Base-by-base conservation (phyloP, 306 rosid species). In the Cicer pinnatifidum region DNA sequence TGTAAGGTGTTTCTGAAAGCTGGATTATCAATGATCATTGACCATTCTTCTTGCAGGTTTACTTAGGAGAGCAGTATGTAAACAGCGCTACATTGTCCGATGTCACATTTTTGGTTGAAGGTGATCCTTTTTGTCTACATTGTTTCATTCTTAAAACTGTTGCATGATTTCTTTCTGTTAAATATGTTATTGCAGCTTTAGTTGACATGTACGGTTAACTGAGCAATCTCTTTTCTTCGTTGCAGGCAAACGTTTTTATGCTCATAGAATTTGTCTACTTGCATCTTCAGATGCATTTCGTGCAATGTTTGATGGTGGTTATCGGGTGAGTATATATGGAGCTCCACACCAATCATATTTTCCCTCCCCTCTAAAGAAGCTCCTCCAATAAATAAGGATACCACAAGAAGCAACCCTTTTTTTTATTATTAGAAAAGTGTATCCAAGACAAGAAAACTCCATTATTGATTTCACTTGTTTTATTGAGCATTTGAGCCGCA, bases 251-350 rank as follows among this genome's bases (percentile, higher is more conserved):
- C 96, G 90, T 44, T 94, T 94, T 83, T 87, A 87, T 85, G 99
- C 99, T 48, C 99, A 94, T 81, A 89, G 97, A 82, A 94, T 94
- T 58, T 91, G 97, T 82, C 84, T 94, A 61, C 97, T 94, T 60
- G 99, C 99, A 52, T 94, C 96, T 51, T 94, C 99, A 11, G 99
- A 91, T 86, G 93, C 96, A 51, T 94, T 94, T 78, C 99, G 96
- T 58, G 99, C 99, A 13, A 94, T 94, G 99, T 94, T 94, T 84
- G 99, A 94, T 73, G 99, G 99, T 75, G 99, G 97, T 77, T 94
- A 94, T 75, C 88, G 97, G 90, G 99, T 94, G 86, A 89, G 96
- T 78, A 11, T 57, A 57, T 9, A 45, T 60, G 45, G 7, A 67
- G 67, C 63, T 47, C 45, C 13, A 39, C 60, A 39, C 62, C 43